Percentiles rank a stretch among this genome's conserved stretches.
Conservation (phyloP, 73 alveolate genomes). For the Blepharisma stoltei region DNA sequence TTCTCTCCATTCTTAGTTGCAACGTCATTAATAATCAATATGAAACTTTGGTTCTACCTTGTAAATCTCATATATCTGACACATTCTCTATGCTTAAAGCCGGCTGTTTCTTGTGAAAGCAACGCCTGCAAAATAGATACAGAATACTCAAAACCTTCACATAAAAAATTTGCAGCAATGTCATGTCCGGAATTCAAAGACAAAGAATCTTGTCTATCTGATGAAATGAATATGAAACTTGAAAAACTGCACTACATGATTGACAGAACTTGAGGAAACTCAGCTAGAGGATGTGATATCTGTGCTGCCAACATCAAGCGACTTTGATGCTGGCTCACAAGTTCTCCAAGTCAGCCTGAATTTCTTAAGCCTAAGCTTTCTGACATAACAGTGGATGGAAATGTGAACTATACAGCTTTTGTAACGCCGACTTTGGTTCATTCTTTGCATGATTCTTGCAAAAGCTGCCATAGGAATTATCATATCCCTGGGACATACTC, state of each 20-base stretch:
- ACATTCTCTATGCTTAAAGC: too few relatives aligned
- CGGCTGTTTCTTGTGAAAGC: too few relatives aligned
- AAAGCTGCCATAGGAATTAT: neutral
- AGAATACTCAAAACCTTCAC: too few relatives aligned
- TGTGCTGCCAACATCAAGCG: conserved; percentile 29
- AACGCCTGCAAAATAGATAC: too few relatives aligned
- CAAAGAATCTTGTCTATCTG: conserved; percentile 13
- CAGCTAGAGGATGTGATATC: conserved; percentile 30
- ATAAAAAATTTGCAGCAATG: too few relatives aligned
- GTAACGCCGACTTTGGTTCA: neutral
- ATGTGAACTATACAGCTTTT: neutral
- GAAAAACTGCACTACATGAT: neutral
- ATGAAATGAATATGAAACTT: conserved; percentile 2
- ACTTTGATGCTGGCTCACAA: conserved; percentile 17
- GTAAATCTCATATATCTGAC: too few relatives aligned
- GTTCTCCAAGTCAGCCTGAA: conserved; percentile 23
- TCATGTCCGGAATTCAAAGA: conserved; percentile 24
- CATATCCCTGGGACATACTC: conserved; percentile 7
- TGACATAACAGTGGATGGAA: neutral
- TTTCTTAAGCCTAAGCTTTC: neutral
- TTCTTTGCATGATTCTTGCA: neutral
- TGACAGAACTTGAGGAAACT: neutral
- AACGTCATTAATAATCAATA: too few relatives aligned
- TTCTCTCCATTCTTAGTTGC: too few relatives aligned
- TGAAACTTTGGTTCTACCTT: too few relatives aligned